Conservation (phyloP, 345 rosid species). For the Lumnitzera littorea region DNA sequence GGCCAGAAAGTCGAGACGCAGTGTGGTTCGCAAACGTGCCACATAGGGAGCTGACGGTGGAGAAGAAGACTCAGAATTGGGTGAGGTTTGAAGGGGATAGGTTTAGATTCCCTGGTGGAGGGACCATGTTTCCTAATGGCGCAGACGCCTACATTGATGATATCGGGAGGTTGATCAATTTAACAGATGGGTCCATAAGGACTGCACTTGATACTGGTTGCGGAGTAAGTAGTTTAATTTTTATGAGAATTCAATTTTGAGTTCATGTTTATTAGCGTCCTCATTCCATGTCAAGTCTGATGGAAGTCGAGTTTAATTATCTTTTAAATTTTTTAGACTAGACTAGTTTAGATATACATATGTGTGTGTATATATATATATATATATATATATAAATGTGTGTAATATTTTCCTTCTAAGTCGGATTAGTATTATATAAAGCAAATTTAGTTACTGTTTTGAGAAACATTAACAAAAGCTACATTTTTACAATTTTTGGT, state of each 20-base stretch:
- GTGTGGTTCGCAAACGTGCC: constrained; percentile 94
- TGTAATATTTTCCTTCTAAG: no score
- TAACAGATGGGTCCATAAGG: constrained; percentile 65
- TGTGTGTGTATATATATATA: no score
- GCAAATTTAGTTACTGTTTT: no score
- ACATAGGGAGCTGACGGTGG: constrained; percentile 73
- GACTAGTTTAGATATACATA: no score
- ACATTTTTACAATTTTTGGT: neutral
- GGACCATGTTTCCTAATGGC: constrained; percentile 91
- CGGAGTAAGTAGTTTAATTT: constrained; percentile 50
- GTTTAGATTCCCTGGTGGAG: constrained; percentile 89
- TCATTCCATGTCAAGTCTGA: no score
- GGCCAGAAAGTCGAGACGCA: constrained; percentile 77
- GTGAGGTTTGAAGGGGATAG: constrained; percentile 53
- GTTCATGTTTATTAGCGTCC: neutral
- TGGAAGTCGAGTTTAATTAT: neutral
- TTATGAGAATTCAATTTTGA: neutral
- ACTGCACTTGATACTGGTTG: constrained; percentile 97
- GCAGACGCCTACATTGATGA: constrained; percentile 83
- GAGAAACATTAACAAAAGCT: neutral
- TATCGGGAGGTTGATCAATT: constrained; percentile 71
- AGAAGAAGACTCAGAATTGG: constrained; percentile 91
- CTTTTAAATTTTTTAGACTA: no score
- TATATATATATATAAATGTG: no score
- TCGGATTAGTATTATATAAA: no score